Evolutionary conservation across 129 eudicot species (phyloP), one percentile per base, ranked within the genome.

Genomic region (Tagetes erecta): DNA sequence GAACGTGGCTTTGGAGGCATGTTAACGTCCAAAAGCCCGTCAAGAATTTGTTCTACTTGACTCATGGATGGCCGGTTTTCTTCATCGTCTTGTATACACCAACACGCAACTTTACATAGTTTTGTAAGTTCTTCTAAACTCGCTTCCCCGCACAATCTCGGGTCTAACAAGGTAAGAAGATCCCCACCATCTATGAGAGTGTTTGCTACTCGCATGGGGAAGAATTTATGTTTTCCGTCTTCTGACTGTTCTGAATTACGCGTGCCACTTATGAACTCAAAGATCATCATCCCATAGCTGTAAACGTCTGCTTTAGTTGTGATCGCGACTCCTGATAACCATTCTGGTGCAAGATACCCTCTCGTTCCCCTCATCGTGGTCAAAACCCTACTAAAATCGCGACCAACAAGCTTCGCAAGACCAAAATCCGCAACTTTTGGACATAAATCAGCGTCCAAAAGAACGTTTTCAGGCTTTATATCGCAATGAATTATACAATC

Each of bases 401-500:
- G 84, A 6, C 95, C 95, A 14, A 88, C 73, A 3, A 91, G 88
- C 90, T 91, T 91, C 14, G 97, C 95, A 33, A 84, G 74, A 41
- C 97, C 95, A 72, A 86, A 91, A 81, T 91, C 92, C 3, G 91
- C 88, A 39, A 88, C 85, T 79, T 86, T 86, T 3, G 97, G 87
- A 41, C 71, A 70, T 10, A 86, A 83, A 10, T 86, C 90, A 0
- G 74, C 74, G 57, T 91, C 90, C 31, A 88, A 57, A 12, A 91
- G 88, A 56, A 88, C 85, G 76, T 91, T 91, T 55, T 86, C 90
- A 8, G 97, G 97, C 76, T 91, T 91, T 55, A 91, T 88, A 68
- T 91, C 97, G 41, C 92, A 91, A 59, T 91, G 97, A 20, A 91
- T 91, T 64, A 88, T 91, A 72, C 95, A 86, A 49, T 88, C 87